Percentiles rank a stretch among this genome's conserved stretches.
These are phyloP conservation scores for Lactarius indigo DNA, from an alignment of 768 basidiomycete species.

Conservation along the genomic window DNA sequence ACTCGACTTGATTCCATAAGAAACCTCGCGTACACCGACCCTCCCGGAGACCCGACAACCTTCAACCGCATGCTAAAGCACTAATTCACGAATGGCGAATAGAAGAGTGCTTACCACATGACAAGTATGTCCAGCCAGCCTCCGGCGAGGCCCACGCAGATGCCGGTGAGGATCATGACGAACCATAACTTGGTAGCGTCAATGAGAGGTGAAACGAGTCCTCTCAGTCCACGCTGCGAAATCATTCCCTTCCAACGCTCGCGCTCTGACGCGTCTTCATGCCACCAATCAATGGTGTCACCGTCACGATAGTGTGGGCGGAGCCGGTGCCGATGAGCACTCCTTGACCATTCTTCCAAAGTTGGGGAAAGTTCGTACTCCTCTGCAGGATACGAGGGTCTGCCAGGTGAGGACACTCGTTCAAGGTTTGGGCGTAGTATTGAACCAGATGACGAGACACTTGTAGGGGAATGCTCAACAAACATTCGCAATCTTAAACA, in stretches of 20 bases:
- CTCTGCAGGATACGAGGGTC: conserved; percentile 2
- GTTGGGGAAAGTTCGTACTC: conserved; percentile 23
- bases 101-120: conserved; percentile 50
- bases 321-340: conserved; percentile 20
- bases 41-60: conserved; percentile 67
- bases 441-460: conserved; percentile 1
- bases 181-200: conserved; percentile 64
- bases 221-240: conserved; percentile 52
- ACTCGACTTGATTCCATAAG: conserved; percentile 68
- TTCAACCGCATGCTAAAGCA: conserved; percentile 27
- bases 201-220: conserved; percentile 49
- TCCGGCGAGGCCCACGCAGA: conserved; percentile 64
- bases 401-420: background rate
- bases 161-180: conserved; percentile 60
- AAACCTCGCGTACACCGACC: conserved; percentile 66
- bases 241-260: conserved; percentile 48
- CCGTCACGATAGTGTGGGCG: conserved; percentile 48
- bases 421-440: background rate
- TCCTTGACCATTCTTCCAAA: conserved; percentile 23
- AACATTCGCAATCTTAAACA: background rate
- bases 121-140: conserved; percentile 73
- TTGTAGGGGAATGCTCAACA: background rate
- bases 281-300: conserved; percentile 65
- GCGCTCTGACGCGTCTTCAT: conserved; percentile 61
- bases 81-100: background rate